Percentiles rank a stretch among this genome's conserved stretches.
Conservation (phyloP, 257 asterid genomes). For the Striga asiatica region DNA sequence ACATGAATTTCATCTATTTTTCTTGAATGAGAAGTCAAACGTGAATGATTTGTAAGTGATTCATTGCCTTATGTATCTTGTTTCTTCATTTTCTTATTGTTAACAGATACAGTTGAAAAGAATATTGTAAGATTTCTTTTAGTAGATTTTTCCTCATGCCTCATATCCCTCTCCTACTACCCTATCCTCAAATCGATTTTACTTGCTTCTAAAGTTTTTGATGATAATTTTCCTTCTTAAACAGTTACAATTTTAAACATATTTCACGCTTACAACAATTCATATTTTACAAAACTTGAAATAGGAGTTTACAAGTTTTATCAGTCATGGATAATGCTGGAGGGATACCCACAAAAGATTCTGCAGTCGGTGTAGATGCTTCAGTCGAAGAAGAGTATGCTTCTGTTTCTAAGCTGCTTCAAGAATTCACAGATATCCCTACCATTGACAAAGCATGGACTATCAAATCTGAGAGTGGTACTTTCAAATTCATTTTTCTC, state of each 20-base stretch:
- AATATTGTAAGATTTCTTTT: no score
- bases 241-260: background rate
- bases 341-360: conserved; percentile 23
- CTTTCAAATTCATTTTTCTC: no score
- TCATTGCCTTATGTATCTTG: no score
- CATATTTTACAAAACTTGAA: conserved; percentile 4
- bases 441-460: conserved; percentile 92
- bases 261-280: background rate
- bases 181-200: no score
- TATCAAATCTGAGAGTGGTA: conserved; percentile 49
- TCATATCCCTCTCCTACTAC: no score
- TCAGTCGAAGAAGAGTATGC: conserved; percentile 46
- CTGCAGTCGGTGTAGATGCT: conserved; percentile 29
- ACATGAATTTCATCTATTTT: no score
- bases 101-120: no score
- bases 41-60: no score
- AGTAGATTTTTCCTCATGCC: no score
- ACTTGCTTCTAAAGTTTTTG: background rate
- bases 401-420: conserved; percentile 48
- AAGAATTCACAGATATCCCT: conserved; percentile 54
- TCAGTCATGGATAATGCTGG: conserved; percentile 38
- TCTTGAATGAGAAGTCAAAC: no score
- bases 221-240: background rate
- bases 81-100: no score
- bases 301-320: conserved; percentile 23